Conservation (phyloP, 2,329 filamentous ascomycete species). For the Escovopsis sp. region DNA sequence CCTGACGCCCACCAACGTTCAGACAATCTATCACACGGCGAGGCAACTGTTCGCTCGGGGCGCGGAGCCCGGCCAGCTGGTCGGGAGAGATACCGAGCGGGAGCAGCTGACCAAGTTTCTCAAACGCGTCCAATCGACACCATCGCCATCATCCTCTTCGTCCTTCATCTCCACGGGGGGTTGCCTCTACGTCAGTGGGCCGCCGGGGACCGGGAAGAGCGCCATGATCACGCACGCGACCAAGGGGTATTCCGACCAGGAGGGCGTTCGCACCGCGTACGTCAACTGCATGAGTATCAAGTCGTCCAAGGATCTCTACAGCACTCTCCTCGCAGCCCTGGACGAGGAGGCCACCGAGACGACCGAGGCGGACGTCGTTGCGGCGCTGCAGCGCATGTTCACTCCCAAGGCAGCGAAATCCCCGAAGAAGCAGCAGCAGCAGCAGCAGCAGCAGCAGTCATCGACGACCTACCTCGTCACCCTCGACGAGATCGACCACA, state of each 20-base stretch:
- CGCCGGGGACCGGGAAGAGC: slow-evolving; percentile 92
- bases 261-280: slow-evolving; percentile 53
- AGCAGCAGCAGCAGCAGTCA: slow-evolving; percentile 21
- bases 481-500: slow-evolving; percentile 88
- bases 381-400: slow-evolving; percentile 56
- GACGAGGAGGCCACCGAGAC: slow-evolving; percentile 38
- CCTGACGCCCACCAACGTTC: slow-evolving; percentile 48
- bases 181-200: slow-evolving; percentile 88
- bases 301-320: slow-evolving; percentile 71
- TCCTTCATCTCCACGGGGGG: slow-evolving; percentile 51
- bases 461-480: slow-evolving; percentile 61
- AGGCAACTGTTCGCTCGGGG: slow-evolving; percentile 77
- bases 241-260: slow-evolving; percentile 34
- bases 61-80: slow-evolving; percentile 55
- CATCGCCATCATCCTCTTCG: slow-evolving; percentile 25
- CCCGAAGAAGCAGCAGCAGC: slow-evolving; percentile 25
- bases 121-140: slow-evolving; percentile 30
- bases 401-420: slow-evolving; percentile 31
- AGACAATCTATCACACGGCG: slow-evolving; percentile 74
- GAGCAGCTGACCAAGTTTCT: slow-evolving; percentile 56
- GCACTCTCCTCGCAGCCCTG: slow-evolving; percentile 58
- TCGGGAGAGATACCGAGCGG: slow-evolving; percentile 59
- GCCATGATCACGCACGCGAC: slow-evolving; percentile 77
- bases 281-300: slow-evolving; percentile 98
- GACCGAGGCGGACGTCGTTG: slow-evolving; percentile 50